Evolutionary conservation across 2,329 filamentous ascomycete genomes (phyloP), one percentile per base, ranked within the genome.

Genomic region (Dothistroma septosporum): DNA sequence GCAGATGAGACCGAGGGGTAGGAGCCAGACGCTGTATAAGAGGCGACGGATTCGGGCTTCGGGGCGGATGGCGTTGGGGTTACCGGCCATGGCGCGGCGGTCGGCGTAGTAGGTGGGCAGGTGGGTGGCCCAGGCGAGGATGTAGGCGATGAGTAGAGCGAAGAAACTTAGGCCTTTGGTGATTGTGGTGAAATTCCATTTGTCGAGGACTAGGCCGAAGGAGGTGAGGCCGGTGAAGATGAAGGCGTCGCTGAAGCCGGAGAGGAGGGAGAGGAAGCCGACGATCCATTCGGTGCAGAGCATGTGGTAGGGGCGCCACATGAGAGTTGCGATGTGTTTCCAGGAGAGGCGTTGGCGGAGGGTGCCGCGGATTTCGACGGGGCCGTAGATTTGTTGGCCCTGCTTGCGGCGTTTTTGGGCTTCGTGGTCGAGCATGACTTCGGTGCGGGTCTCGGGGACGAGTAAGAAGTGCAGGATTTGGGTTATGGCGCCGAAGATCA

Each of bases 171-270:
- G 76, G 0, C 86, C 86, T 1, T 85, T 75, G 9, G 80, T 74
- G 1, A 86, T 74, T 8, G 81, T 79, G 22, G 75, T 75, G 66
- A 91, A 91, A 49, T 76, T 69, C 86, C 87, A 91, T 16, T 78
- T 74, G 12, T 50, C 52, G 68, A 89, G 89, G 1, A 91, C 87
- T 1, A 89, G 78, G 0, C 78, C 75, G 66, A 90, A 91, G 0
- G 85, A 88, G 72, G 91, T 86, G 57, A 91, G 85, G 72, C 88
- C 89, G 79, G 89, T 89, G 78, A 91, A 91, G 75, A 91, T 90
- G 4, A 91, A 82, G 2, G 87, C 87, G 61, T 91, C 88, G 10
- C 83, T 85, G 78, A 91, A 91, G 33, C 88, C 88, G 2, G 83
- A 87, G 5, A 91, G 83, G 0, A 91, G 80, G 1, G 88, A 90